Evolutionary conservation across 495 filamentous ascomycete species (phyloP).

Genomic region (Aspergillus asperescens): DNA sequence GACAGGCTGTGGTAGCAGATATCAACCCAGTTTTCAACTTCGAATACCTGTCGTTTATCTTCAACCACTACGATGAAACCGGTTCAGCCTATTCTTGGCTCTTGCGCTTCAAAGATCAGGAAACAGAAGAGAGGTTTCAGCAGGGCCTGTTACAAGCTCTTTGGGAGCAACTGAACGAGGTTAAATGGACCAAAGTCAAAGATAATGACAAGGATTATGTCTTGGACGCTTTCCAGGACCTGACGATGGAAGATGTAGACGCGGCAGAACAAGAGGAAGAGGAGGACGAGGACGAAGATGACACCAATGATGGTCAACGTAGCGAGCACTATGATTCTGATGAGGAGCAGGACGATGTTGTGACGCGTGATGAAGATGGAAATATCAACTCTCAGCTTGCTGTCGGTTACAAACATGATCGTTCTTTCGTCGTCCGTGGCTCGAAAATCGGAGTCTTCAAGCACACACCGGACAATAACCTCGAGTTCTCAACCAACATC

Average conservation of each 20-base stretch:
- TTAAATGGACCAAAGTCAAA: constrained; percentile 89
- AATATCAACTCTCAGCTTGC: constrained; percentile 92
- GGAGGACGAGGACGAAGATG: constrained; percentile 60
- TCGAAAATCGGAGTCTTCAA: constrained; percentile 99
- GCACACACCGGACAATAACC: constrained; percentile 84
- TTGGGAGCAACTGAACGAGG: constrained; percentile 95
- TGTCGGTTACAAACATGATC: constrained; percentile 97
- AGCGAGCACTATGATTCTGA: constrained; percentile 87
- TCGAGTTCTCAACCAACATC: constrained; percentile 97
- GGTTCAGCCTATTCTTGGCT: constrained; percentile 95
- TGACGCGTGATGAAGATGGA: constrained; percentile 64
- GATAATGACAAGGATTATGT: constrained; percentile 92
- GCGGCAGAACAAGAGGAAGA: constrained; percentile 56
- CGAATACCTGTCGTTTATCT: constrained; percentile 95
- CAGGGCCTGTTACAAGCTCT: constrained; percentile 90
- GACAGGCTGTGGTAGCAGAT: constrained; percentile 76
- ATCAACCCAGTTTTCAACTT: constrained; percentile 99
- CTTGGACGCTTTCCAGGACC: constrained; percentile 89
- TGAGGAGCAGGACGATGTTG: constrained; percentile 83
- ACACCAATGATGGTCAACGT: constrained; percentile 55
- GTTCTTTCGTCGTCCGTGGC: constrained; percentile 93
- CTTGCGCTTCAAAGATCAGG: constrained; percentile 79
- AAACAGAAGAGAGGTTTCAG: constrained; percentile 80
- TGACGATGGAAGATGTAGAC: constrained; percentile 78
- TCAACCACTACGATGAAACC: constrained; percentile 88